Conservation (phyloP, 1,284 basidiomycete species). For the Meira nashicola region DNA sequence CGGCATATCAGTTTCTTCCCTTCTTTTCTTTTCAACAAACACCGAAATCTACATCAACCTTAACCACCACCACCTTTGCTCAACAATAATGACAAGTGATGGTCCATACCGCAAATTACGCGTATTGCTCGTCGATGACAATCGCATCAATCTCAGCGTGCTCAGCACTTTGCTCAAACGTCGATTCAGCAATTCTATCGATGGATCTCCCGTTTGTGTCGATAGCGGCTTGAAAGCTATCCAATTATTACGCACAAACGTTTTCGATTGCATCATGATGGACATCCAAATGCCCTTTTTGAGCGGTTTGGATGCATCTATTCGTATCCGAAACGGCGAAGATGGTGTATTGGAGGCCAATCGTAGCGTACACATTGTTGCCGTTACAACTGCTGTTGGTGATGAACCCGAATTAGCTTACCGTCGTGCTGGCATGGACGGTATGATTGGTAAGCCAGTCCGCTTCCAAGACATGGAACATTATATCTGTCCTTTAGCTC, state of each 20-base stretch:
- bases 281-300: constrained; percentile 46
- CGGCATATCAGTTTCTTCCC: not conserved
- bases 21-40: not conserved
- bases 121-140: constrained; percentile 44
- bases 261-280: constrained; percentile 42
- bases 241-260: constrained; percentile 30
- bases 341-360: constrained; percentile 37
- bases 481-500: constrained; percentile 4
- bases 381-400: constrained; percentile 37
- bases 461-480: constrained; percentile 23
- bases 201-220: constrained; percentile 27
- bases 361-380: constrained; percentile 26
- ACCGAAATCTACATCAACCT: not conserved
- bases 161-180: constrained; percentile 35
- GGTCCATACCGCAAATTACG: constrained; percentile 19
- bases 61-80: not conserved
- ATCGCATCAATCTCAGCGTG: constrained; percentile 39
- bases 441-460: constrained; percentile 41
- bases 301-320: constrained; percentile 32
- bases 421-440: constrained; percentile 31
- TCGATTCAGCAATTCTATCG: constrained; percentile 30
- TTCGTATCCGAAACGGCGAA: constrained; percentile 30
- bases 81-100: not conserved
- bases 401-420: constrained; percentile 29
- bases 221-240: constrained; percentile 43